Conservation (phyloP, 164 flowering plant genomes). For the Kingdonia uniflora region DNA sequence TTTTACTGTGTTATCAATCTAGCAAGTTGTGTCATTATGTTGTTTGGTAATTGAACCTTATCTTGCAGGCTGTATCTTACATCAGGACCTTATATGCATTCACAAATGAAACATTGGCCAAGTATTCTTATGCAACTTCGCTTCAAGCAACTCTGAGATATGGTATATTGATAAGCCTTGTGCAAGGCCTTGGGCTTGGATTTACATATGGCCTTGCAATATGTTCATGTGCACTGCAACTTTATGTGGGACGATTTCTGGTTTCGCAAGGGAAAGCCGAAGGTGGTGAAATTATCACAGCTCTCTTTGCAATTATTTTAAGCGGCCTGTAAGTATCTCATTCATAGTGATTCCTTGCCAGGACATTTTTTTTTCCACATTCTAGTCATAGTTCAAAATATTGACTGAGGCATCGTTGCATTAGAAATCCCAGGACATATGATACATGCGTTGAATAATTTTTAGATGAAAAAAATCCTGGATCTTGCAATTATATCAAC, state of each 20-base stretch:
- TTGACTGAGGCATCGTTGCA: no score
- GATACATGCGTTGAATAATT: no score
- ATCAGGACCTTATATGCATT: slow-evolving; percentile 86
- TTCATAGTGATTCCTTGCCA: background rate
- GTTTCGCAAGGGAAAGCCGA: slow-evolving; percentile 51
- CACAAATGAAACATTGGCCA: slow-evolving; percentile 93
- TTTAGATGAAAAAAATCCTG: no score
- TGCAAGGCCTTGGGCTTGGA: slow-evolving; percentile 99
- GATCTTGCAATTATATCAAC: no score
- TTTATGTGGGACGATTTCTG: slow-evolving; percentile 91
- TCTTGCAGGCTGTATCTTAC: slow-evolving; percentile 84
- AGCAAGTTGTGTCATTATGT: background rate
- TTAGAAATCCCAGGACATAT: no score
- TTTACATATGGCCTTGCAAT: slow-evolving; percentile 99
- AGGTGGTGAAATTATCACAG: slow-evolving; percentile 87
- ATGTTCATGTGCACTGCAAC: slow-evolving; percentile 97
- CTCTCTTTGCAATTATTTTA: slow-evolving; percentile 85
- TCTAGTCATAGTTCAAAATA: no score
- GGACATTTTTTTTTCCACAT: no score
- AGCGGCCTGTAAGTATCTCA: slow-evolving; percentile 86
- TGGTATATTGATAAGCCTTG: slow-evolving; percentile 95
- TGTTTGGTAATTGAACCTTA: slow-evolving; percentile 1
- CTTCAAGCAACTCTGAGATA: slow-evolving; percentile 94
- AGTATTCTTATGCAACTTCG: slow-evolving; percentile 96
- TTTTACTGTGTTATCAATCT: background rate